These are phyloP conservation scores for Moesziomyces antarcticus DNA, from an alignment of 1,284 basidiomycete genomes.

Conservation along the genomic window DNA sequence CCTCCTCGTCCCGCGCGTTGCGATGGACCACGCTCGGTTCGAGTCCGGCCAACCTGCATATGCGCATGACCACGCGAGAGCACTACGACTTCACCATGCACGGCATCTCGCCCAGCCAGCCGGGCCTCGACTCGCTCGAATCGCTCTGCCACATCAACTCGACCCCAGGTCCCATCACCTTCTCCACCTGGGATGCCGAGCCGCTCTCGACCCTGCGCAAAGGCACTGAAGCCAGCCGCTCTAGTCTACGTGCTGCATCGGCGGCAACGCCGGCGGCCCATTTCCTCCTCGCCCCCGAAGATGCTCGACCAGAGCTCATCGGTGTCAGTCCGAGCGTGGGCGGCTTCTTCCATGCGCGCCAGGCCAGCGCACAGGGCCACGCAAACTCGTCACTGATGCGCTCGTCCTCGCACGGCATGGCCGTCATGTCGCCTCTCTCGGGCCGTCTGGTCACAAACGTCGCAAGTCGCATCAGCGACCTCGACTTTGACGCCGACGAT, in stretches of 20 bases:
- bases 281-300: constrained; percentile 31
- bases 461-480: constrained; percentile 39
- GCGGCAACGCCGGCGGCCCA: constrained; percentile 31
- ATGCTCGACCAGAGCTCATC: constrained; percentile 40
- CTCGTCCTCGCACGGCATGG: constrained; percentile 33
- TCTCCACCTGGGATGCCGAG: constrained; percentile 46
- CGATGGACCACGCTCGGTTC: constrained; percentile 45
- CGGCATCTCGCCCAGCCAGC: constrained; percentile 53
- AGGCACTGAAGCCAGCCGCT: constrained; percentile 30
- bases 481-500: constrained; percentile 50
- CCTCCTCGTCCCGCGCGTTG: constrained; percentile 21
- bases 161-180: constrained; percentile 46
- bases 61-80: constrained; percentile 56
- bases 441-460: constrained; percentile 37
- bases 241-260: constrained; percentile 17
- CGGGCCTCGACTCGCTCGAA: constrained; percentile 39
- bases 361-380: constrained; percentile 32
- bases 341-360: constrained; percentile 40
- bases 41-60: constrained; percentile 45
- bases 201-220: constrained; percentile 36
- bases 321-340: constrained; percentile 49
- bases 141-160: constrained; percentile 44
- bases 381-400: constrained; percentile 41
- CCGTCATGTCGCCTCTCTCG: constrained; percentile 49
- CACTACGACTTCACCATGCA: constrained; percentile 61